Evolutionary conservation across 176 grass and related monocot genomes (phyloP).

Genomic region (Aechmea fasciata): DNA sequence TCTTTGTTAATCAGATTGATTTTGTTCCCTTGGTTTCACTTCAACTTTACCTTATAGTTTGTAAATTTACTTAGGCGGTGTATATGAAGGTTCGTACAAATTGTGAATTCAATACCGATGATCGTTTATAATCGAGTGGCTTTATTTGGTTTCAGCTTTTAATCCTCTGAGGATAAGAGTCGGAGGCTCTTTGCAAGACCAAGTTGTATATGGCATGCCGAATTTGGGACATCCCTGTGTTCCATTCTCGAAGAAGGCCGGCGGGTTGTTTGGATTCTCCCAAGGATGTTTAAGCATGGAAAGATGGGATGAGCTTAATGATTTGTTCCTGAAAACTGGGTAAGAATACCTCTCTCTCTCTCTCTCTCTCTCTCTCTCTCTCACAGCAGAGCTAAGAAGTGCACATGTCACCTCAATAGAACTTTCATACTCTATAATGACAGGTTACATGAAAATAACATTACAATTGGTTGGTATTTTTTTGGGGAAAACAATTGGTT

Average conservation of each 20-base stretch:
- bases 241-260: slow-evolving; percentile 49
- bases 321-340: slow-evolving; percentile 69
- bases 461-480: too few species aligned
- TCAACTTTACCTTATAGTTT: too few species aligned
- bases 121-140: background rate
- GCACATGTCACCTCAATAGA: background rate
- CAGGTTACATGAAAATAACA: too few species aligned
- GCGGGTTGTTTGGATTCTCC: slow-evolving; percentile 89
- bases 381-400: background rate
- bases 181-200: slow-evolving; percentile 95
- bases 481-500: too few species aligned
- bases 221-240: slow-evolving; percentile 55
- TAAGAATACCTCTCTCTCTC: slow-evolving; percentile 17
- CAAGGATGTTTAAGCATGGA: slow-evolving; percentile 85
- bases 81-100: too few species aligned
- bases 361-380: slow-evolving; percentile 6
- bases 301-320: slow-evolving; percentile 88
- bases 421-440: too few species aligned
- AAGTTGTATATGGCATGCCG: slow-evolving; percentile 66
- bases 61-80: too few species aligned
- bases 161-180: slow-evolving; percentile 71
- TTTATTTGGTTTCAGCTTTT: slow-evolving; percentile 45
- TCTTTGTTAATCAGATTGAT: background rate
- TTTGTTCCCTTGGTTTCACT: slow-evolving; percentile 9
- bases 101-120: too few species aligned